phyloP scores from a whole-genome alignment of 192 early-diverging fungal species.

The Nowakowskiella sp. region DNA sequence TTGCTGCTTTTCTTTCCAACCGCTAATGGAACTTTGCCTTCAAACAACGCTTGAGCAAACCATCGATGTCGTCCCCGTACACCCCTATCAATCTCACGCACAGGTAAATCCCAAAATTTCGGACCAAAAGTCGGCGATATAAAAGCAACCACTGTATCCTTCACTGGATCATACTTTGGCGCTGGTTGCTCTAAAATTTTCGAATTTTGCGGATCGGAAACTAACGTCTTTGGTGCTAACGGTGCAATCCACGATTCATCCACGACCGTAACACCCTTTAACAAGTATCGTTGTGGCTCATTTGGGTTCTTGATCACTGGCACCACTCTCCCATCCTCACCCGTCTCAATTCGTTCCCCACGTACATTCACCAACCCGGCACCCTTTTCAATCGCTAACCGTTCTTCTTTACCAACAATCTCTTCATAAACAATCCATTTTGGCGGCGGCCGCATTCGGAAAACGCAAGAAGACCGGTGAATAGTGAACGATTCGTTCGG shows the following conservation, averaged over 20 bases:
- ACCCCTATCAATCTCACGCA: constrained; percentile 25
- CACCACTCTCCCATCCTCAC: constrained; percentile 24
- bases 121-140: constrained; percentile 39
- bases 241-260: constrained; percentile 75
- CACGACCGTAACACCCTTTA: constrained; percentile 70
- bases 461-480: constrained; percentile 30
- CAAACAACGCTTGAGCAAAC: constrained; percentile 44
- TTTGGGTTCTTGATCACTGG: constrained; percentile 51
- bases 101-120: constrained; percentile 44
- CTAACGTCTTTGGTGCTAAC: constrained; percentile 61
- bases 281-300: constrained; percentile 42
- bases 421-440: constrained; percentile 48
- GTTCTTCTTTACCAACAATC: constrained; percentile 39
- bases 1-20: constrained; percentile 11
- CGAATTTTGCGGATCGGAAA: constrained; percentile 56
- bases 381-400: constrained; percentile 40
- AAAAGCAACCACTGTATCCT: constrained; percentile 35
- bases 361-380: constrained; percentile 64
- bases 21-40: constrained; percentile 24
- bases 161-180: constrained; percentile 48
- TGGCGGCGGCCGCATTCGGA: constrained; percentile 32
- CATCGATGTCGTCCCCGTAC: constrained; percentile 15
- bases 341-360: constrained; percentile 3
- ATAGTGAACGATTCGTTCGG: constrained; percentile 63
- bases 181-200: constrained; percentile 70